Conservation (phyloP, 2,329 filamentous ascomycete species). For the Bipolaris cookei region DNA sequence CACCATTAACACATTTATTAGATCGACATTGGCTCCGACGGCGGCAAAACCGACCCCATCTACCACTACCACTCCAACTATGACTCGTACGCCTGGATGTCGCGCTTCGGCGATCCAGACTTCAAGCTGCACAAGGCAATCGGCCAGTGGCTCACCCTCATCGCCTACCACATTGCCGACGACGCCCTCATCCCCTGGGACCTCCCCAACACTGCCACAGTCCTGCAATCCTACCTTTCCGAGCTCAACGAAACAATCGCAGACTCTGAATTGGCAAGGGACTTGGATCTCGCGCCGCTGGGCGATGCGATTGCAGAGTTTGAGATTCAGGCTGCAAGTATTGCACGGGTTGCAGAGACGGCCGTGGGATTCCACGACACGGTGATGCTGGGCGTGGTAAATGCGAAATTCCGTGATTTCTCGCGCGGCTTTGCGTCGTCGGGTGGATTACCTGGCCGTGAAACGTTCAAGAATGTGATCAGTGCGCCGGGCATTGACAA, state of each 20-base stretch:
- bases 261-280: neutral
- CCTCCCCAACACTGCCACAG: neutral
- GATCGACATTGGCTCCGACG: slow-evolving; percentile 52
- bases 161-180: slow-evolving; percentile 51
- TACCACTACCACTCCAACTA: slow-evolving; percentile 59
- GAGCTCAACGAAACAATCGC: neutral
- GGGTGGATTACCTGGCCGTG: neutral
- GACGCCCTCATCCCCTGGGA: slow-evolving; percentile 47
- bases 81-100: slow-evolving; percentile 60
- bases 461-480: slow-evolving; percentile 3
- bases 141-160: slow-evolving; percentile 54
- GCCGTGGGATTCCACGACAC: neutral
- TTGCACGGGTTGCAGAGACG: slow-evolving; percentile 4
- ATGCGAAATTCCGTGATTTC: slow-evolving; percentile 1
- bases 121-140: slow-evolving; percentile 58
- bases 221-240: slow-evolving; percentile 2
- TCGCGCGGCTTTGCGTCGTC: slow-evolving; percentile 1
- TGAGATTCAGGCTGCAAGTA: neutral
- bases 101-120: slow-evolving; percentile 57
- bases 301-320: slow-evolving; percentile 1
- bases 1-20: neutral
- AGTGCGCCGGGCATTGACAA: slow-evolving; percentile 4
- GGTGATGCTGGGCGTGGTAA: neutral
- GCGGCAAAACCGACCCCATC: slow-evolving; percentile 49
- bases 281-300: slow-evolving; percentile 1